Evolutionary conservation across 192 early-diverging fungal species (phyloP).

Genomic region (Physocladia obscura): DNA sequence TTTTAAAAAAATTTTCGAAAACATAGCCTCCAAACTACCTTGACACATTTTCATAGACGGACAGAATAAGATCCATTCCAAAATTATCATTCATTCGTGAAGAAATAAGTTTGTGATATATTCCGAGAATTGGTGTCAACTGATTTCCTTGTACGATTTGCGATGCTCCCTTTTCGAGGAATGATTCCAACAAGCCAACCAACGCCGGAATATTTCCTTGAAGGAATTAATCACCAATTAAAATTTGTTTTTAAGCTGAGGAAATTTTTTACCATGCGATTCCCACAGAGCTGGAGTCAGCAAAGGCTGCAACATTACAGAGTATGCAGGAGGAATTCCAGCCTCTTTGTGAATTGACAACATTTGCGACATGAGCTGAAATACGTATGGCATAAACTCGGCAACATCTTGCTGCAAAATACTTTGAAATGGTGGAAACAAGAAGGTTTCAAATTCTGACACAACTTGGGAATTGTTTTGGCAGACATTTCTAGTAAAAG

Average conservation of each 20-base stretch:
- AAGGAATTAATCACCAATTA: neutral
- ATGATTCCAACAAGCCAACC: constrained; percentile 83
- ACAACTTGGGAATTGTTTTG: constrained; percentile 66
- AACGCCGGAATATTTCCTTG: constrained; percentile 93
- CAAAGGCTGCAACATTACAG: constrained; percentile 70
- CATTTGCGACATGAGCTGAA: constrained; percentile 92
- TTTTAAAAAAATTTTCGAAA: no score
- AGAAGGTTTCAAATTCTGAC: constrained; percentile 76
- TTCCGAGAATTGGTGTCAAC: constrained; percentile 82
- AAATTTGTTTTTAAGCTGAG: neutral
- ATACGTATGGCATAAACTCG: constrained; percentile 96
- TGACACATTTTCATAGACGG: constrained; percentile 78
- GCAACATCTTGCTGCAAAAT: constrained; percentile 82
- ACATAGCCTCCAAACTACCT: constrained; percentile 31
- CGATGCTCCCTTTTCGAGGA: constrained; percentile 70
- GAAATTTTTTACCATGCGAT: constrained; percentile 62
- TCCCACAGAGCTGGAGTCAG: constrained; percentile 88
- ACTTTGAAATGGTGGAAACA: constrained; percentile 86
- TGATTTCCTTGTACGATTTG: constrained; percentile 70
- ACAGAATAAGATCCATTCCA: constrained; percentile 77
- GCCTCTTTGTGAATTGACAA: constrained; percentile 69
- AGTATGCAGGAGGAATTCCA: constrained; percentile 73
- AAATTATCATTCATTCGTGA: constrained; percentile 83
- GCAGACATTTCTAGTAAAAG: constrained; percentile 73
- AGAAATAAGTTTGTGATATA: constrained; percentile 88